Conservation (phyloP, 768 basidiomycete genomes). For the Lepiota venenata region DNA sequence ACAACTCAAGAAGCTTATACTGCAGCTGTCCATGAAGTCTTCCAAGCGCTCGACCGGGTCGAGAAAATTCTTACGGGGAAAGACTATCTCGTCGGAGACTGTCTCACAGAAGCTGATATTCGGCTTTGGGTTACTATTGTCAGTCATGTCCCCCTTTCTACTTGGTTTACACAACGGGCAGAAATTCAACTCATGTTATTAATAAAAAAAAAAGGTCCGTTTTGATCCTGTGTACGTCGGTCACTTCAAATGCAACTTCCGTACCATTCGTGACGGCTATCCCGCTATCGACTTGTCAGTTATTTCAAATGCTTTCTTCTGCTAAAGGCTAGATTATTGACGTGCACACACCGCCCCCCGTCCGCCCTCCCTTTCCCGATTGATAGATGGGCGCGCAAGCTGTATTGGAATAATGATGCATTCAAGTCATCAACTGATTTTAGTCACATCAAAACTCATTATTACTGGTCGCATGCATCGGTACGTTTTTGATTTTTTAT, state of each 20-base stretch:
- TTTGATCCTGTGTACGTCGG: slow-evolving; percentile 90
- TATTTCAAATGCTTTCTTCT: background rate
- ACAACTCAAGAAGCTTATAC: slow-evolving; percentile 79
- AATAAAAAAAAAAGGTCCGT: slow-evolving; percentile 76
- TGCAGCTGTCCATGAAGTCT: slow-evolving; percentile 67
- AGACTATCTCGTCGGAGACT: slow-evolving; percentile 81
- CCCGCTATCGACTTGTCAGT: slow-evolving; percentile 71
- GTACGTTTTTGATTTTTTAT: slow-evolving; percentile 32
- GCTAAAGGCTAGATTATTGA: background rate
- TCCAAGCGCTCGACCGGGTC: slow-evolving; percentile 74
- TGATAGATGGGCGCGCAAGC: slow-evolving; percentile 71
- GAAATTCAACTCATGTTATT: background rate
- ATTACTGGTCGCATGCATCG: slow-evolving; percentile 59
- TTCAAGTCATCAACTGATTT: slow-evolving; percentile 90
- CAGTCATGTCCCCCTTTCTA: slow-evolving; percentile 25
- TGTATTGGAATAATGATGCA: slow-evolving; percentile 89
- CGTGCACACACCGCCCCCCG: no score
- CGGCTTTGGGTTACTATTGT: slow-evolving; percentile 94
- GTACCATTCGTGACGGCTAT: slow-evolving; percentile 82
- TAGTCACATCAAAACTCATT: slow-evolving; percentile 80
- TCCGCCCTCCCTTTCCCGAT: no score
- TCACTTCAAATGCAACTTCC: slow-evolving; percentile 94
- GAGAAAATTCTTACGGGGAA: slow-evolving; percentile 77
- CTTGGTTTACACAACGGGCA: background rate
- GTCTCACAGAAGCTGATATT: slow-evolving; percentile 80